Base-by-base conservation (phyloP, 2,329 filamentous ascomycete species). In the Thielaviopsis ethacetica region DNA sequence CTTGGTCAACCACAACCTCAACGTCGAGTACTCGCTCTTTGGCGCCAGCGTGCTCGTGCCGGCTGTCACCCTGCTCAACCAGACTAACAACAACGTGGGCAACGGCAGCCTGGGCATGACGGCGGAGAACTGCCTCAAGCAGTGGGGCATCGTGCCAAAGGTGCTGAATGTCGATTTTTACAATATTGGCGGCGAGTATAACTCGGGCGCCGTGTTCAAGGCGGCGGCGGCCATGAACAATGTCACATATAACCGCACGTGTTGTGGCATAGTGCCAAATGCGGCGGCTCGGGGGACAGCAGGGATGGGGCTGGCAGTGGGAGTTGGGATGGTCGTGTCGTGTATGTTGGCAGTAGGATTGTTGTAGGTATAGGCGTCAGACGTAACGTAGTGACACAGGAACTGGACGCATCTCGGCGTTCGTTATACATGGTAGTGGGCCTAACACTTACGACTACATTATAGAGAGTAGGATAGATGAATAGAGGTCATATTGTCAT, bases 1-100 rank as follows among this genome's bases (percentile, higher is more conserved):
- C 68, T 77, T 95, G 67, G 80, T 86, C 66, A 96, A 96, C 71
- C 91, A 96, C 73, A 96, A 96, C 68, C 77, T 95, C 61, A 95
- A 95, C 69, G 78, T 85, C 61, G 78, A 90, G 64, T 79, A 95
- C 62, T 78, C 79, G 57, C 71, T 94, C 41, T 80, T 83, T 2
- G 81, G 81, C 30, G 68, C 78, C 17, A 73, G 76, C 21, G 68
- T 93, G 53, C 73, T 90, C 7, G 83, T 93, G 13, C 88, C 88
- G 0, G 86, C 87, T 60, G 81, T 82, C 0, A 79, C 82, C 4
- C 68, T 83, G 49, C 71, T 91, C 59, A 88, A 88, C 65, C 71
- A 78, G 62, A 91, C 87, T 19, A 94, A 94, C 67, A 81, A 78
- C 13, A 77, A 76, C 13, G 75, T 73, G 1, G 85, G 85, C 17